Base-by-base conservation (phyloP, 345 rosid genomes). In the Sapria himalayana region DNA sequence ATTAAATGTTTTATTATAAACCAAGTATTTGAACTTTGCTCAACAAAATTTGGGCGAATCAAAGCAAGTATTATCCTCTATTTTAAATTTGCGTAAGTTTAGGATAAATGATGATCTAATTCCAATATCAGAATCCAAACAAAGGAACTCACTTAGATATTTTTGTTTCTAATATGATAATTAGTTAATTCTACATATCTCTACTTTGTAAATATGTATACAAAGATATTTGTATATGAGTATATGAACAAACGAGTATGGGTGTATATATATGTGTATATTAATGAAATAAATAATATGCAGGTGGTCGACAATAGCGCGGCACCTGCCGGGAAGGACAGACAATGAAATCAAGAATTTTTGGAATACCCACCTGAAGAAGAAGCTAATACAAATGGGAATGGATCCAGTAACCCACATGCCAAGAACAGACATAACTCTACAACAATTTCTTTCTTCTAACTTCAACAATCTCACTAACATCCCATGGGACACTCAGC, bases 321-420 rank as follows among this genome's bases (percentile, higher is more conserved):
- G 72, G 14, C 80, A 69, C 32, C 52, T 72, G 4, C 74, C 72
- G 0, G 80, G 80, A 18, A 45, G 85, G 39, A 76, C 85, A 1
- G 85, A 76, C 24, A 76, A 72, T 29, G 85, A 76, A 36, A 69
- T 72, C 3, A 76, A 76, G 43, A 76, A 76, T 25, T 72, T 66
- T 46, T 76, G 85, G 85, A 76, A 76, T 63, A 76, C 80, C 25
- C 72, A 76, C 41, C 54, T 76, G 46, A 72, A 67, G 54, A 76
- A 72, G 66, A 76, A 72, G 57, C 65, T 79, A 52, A 61, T 75
- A 46, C 69, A 75, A 57, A 75, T 79, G 92, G 92, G 92, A n/a
- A 51, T 70, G 43, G 92, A 79, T 58, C 85, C 92, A 14, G 71
- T 67, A 61, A 79, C 92, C 37, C 92, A 79, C 54, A 68, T 64